A percentile compares a stretch with the other conserved stretches of the same genome.
Conservation (phyloP, 2,329 filamentous ascomycete genomes). For the Aspergillus ustus region DNA sequence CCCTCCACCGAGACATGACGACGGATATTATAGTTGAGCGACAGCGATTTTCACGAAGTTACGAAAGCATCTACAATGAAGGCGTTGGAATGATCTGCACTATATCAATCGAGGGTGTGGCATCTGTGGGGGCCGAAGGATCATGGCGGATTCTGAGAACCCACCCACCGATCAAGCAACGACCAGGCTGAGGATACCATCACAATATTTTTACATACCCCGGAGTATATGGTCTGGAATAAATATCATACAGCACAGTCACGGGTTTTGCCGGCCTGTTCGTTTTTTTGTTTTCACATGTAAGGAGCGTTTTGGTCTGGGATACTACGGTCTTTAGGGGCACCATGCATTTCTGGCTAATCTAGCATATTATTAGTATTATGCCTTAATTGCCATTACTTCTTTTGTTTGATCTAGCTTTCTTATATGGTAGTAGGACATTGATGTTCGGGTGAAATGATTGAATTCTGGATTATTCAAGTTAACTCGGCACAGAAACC, state of each 20-base stretch:
- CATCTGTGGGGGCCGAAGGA: conserved; percentile 6
- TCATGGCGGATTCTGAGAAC: background rate
- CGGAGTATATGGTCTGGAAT: background rate
- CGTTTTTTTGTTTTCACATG: background rate
- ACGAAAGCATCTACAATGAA: background rate
- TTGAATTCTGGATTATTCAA: background rate
- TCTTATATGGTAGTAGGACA: background rate
- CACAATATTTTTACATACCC: background rate
- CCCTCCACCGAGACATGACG: conserved; percentile 16
- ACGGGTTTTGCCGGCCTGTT: conserved; percentile 8
- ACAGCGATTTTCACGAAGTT: background rate
- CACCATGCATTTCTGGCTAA: background rate
- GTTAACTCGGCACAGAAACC: conserved; percentile 8
- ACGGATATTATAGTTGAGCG: conserved; percentile 12
- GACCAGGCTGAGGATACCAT: background rate
- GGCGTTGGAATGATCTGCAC: conserved; percentile 5
- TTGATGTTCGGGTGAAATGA: background rate
- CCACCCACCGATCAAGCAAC: background rate
- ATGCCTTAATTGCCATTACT: no score
- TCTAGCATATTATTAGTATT: background rate
- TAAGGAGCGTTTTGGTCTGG: background rate
- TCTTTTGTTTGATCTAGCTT: background rate
- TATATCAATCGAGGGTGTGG: background rate
- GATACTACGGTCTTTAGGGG: background rate
- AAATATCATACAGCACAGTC: conserved; percentile 6